These are phyloP conservation scores for Alternaria rosae DNA, from an alignment of 2,329 filamentous ascomycete species.

Conservation along the genomic window DNA sequence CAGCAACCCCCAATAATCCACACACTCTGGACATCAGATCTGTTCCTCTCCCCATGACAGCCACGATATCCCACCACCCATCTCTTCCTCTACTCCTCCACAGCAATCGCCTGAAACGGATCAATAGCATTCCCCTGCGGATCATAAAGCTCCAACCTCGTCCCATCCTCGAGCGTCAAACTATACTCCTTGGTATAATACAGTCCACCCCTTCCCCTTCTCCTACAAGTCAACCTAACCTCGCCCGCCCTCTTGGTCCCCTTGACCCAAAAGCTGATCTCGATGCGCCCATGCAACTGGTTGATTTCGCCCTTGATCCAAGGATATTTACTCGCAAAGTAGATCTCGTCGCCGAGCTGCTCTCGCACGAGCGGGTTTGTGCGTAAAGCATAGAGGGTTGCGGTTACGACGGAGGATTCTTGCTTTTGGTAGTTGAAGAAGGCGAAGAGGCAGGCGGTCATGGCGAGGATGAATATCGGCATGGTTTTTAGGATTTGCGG, in stretches of 20 bases:
- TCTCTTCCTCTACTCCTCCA: conserved; percentile 27
- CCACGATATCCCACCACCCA: neutral
- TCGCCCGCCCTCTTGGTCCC: conserved; percentile 74
- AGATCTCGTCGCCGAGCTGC: conserved; percentile 75
- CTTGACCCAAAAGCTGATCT: conserved; percentile 86
- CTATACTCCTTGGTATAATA: conserved; percentile 95
- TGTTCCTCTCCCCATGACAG: neutral
- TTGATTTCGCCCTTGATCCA: conserved; percentile 75
- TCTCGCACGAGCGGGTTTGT: conserved; percentile 78
- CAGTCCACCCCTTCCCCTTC: conserved; percentile 71
- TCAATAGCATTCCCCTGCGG: conserved; percentile 61
- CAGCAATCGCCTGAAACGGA: conserved; percentile 64
- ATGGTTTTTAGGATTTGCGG: conserved; percentile 64
- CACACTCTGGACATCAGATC: neutral
- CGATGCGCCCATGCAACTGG: conserved; percentile 88
- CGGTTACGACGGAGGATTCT: conserved; percentile 80
- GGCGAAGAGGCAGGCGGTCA: conserved; percentile 75
- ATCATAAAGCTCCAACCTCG: conserved; percentile 78
- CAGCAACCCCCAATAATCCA: rapidly evolving
- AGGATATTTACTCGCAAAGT: conserved; percentile 58
- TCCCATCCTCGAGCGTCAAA: conserved; percentile 71
- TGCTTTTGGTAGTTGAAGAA: conserved; percentile 99
- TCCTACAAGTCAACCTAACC: conserved; percentile 81
- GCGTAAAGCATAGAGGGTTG: conserved; percentile 89
- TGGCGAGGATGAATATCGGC: conserved; percentile 78